Evolutionary conservation across 106 monocot genomes (phyloP).

Genomic region (Dendrobium huoshanense): DNA sequence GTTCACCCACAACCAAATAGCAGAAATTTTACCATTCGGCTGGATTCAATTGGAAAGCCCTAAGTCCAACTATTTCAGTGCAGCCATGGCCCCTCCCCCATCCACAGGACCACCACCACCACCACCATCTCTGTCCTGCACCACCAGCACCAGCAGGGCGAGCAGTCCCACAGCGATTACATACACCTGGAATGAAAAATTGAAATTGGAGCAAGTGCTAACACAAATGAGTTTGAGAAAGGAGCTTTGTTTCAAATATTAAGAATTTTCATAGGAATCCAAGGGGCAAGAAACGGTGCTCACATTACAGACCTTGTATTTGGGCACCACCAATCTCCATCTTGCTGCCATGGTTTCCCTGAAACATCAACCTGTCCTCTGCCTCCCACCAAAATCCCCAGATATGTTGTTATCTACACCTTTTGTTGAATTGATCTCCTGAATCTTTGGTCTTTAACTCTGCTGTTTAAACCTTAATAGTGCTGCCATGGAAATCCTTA

Average conservation of each 20-base stretch:
- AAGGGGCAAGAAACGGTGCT: constrained; percentile 64
- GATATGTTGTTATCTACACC: constrained; percentile 12
- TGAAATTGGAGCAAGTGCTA: constrained; percentile 90
- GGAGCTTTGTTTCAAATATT: neutral
- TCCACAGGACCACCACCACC: no score
- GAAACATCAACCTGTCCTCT: constrained; percentile 64
- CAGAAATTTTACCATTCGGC: no score
- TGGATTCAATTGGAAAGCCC: neutral
- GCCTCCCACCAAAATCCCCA: constrained; percentile 35
- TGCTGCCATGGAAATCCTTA: constrained; percentile 88
- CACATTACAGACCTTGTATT: constrained; percentile 99
- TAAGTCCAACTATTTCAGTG: constrained; percentile 41
- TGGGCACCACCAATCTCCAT: constrained; percentile 98
- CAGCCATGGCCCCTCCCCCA: constrained; percentile 60
- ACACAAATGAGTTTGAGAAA: constrained; percentile 12
- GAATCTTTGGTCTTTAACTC: constrained; percentile 79
- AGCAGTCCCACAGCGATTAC: constrained; percentile 92
- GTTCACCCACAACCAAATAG: no score
- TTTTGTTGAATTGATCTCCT: constrained; percentile 21
- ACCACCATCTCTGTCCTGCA: constrained; percentile 14
- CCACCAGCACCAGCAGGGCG: constrained; percentile 95
- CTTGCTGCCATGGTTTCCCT: constrained; percentile 92
- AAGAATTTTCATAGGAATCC: neutral
- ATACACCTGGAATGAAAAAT: constrained; percentile 98
- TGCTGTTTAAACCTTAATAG: constrained; percentile 79